Conservation (phyloP, 1,284 basidiomycete genomes). For the Afroboletus lepidellus region DNA sequence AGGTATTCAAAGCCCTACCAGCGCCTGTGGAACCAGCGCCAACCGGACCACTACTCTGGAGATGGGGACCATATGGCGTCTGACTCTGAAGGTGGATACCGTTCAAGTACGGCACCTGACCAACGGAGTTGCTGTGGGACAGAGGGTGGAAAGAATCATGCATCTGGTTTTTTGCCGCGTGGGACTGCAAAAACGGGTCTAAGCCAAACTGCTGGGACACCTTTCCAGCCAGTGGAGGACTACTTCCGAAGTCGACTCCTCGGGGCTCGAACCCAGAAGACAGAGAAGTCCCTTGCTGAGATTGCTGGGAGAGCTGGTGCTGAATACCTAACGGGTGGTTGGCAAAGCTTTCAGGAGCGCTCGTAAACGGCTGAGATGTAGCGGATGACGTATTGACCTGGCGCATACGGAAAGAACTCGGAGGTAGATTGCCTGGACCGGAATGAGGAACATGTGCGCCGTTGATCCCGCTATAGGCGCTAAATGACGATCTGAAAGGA, state of each 20-base stretch:
- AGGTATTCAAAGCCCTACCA: conserved; percentile 27
- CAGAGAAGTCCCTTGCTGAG: conserved; percentile 29
- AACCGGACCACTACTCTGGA: conserved; percentile 43
- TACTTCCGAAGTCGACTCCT: conserved; percentile 33
- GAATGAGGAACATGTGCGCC: conserved; percentile 24
- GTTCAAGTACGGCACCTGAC: conserved; percentile 37
- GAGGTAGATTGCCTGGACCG: conserved; percentile 27
- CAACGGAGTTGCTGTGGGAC: conserved; percentile 27
- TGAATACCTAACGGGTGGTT: conserved; percentile 32
- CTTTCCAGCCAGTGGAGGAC: conserved; percentile 27
- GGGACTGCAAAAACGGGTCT: conserved; percentile 35
- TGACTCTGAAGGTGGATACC: conserved; percentile 59
- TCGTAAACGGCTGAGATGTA: conserved; percentile 27
- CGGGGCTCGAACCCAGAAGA: conserved; percentile 31
- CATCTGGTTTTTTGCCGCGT: conserved; percentile 31
- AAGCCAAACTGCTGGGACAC: conserved; percentile 33
- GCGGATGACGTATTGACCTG: conserved; percentile 22
- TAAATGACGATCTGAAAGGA: conserved; percentile 36
- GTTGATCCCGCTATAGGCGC: conserved; percentile 36
- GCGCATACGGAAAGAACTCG: conserved; percentile 35
- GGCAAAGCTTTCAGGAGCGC: conserved; percentile 24
- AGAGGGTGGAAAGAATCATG: conserved; percentile 36
- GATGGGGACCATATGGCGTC: conserved; percentile 69
- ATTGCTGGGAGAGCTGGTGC: conserved; percentile 39
- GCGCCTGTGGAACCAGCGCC: conserved; percentile 18